phyloP scores from a whole-genome alignment of 108 stramenopile species.

The Parietichytrium sp. region DNA sequence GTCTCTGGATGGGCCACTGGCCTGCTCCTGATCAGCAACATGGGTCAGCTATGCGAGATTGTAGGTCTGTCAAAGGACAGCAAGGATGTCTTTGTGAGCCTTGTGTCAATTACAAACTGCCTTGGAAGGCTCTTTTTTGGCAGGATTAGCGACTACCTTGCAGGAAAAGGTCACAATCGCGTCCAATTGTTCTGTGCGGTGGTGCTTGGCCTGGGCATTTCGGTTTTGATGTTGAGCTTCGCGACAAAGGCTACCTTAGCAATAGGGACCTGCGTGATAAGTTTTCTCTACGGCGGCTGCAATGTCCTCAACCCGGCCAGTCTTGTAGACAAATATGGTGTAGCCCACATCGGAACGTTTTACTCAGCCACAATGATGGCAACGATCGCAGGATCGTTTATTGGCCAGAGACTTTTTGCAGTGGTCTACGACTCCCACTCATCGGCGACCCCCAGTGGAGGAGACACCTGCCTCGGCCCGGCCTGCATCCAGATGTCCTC shows the following conservation, averaged over 20 bases:
- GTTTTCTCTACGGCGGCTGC: not conserved
- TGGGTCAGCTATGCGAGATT: not conserved
- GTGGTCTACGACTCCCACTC: constrained; percentile 17
- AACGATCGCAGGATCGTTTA: not conserved
- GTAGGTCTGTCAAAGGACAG: constrained; percentile 4
- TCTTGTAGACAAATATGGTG: constrained; percentile 9
- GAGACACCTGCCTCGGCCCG: not conserved
- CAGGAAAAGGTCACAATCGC: not conserved
- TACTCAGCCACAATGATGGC: constrained; percentile 31
- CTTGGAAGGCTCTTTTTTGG: not conserved
- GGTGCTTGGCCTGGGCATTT: not conserved
- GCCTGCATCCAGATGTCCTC: not conserved
- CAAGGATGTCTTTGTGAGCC: constrained; percentile 22
- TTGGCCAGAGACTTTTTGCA: not conserved
- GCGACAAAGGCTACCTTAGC: not conserved
- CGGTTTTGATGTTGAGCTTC: not conserved
- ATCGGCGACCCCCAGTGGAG: not conserved
- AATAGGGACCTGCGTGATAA: not conserved
- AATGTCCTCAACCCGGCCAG: constrained; percentile 12
- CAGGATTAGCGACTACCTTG: not conserved
- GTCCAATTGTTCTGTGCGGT: not conserved
- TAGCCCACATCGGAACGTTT: not conserved
- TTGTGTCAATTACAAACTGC: not conserved
- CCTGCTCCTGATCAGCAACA: not conserved
- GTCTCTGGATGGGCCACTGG: constrained; percentile 13